Percentiles rank a stretch among this genome's conserved stretches.
Evolutionary conservation across 2,329 filamentous ascomycete species (phyloP).

Genomic region (Metarhizium sp.): DNA sequence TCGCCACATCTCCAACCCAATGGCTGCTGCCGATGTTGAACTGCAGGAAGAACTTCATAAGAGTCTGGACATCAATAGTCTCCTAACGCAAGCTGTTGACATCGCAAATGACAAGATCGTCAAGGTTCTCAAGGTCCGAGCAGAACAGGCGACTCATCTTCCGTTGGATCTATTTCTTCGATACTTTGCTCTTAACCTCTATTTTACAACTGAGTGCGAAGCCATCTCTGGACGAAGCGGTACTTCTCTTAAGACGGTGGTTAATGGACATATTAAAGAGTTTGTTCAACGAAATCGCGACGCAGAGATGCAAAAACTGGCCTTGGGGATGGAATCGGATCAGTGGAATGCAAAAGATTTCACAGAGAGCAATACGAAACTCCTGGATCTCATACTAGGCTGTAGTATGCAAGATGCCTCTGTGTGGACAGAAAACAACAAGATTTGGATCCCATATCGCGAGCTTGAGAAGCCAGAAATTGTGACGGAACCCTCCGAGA

Average conservation of each 20-base stretch:
- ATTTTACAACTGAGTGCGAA: slow-evolving; percentile 82
- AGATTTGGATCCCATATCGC: slow-evolving; percentile 45
- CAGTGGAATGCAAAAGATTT: slow-evolving; percentile 75
- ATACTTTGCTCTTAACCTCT: slow-evolving; percentile 73
- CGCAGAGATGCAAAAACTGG: slow-evolving; percentile 62
- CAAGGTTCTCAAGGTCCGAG: slow-evolving; percentile 67
- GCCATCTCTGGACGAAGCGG: slow-evolving; percentile 73
- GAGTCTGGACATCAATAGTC: slow-evolving; percentile 65
- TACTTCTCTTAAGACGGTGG: slow-evolving; percentile 64
- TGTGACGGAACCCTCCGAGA: slow-evolving; percentile 26
- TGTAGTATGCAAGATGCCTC: slow-evolving; percentile 62
- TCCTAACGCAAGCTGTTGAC: slow-evolving; percentile 73
- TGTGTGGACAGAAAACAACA: slow-evolving; percentile 54
- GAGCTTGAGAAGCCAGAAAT: slow-evolving; percentile 26
- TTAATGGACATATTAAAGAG: slow-evolving; percentile 73
- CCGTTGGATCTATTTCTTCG: slow-evolving; percentile 63
- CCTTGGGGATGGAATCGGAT: slow-evolving; percentile 69
- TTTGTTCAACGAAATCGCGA: slow-evolving; percentile 67
- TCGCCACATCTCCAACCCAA: slow-evolving; percentile 15
- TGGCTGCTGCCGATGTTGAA: slow-evolving; percentile 26
- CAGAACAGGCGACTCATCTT: slow-evolving; percentile 61
- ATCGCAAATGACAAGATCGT: slow-evolving; percentile 68
- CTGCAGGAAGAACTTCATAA: slow-evolving; percentile 69
- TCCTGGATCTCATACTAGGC: slow-evolving; percentile 56
- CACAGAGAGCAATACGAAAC: slow-evolving; percentile 45